These are phyloP conservation scores for Fonsecaea monophora DNA, from an alignment of 2,329 filamentous ascomycete genomes.

Conservation along the genomic window DNA sequence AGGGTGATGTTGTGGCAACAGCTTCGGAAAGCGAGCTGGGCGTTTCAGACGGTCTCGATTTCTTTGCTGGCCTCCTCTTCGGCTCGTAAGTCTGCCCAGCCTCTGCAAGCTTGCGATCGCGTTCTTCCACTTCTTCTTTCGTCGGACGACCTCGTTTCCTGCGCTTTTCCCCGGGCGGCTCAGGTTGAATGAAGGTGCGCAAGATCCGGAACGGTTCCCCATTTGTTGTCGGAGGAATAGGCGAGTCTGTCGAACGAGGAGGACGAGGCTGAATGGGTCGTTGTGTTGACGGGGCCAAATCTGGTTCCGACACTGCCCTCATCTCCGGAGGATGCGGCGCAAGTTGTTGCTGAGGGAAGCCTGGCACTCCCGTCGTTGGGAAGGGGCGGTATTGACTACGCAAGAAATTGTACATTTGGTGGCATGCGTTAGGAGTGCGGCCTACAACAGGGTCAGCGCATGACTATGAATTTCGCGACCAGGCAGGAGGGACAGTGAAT, in stretches of 20 bases:
- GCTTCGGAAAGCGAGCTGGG: slow-evolving; percentile 29
- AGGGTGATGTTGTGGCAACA: slow-evolving; percentile 27
- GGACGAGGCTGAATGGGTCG: slow-evolving; percentile 38
- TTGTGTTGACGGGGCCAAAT: slow-evolving; percentile 25
- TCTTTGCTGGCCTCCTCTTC: slow-evolving; percentile 39
- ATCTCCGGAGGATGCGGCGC: slow-evolving; percentile 20
- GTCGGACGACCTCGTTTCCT: slow-evolving; percentile 40
- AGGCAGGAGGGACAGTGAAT: background rate
- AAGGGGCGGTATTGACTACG: slow-evolving; percentile 23
- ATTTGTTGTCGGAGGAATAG: slow-evolving; percentile 35
- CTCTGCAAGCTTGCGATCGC: slow-evolving; percentile 36
- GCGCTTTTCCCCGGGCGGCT: slow-evolving; percentile 27
- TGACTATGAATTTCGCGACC: slow-evolving; percentile 1
- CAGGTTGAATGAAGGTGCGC: slow-evolving; percentile 28
- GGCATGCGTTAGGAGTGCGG: slow-evolving; percentile 37
- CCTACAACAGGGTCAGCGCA: slow-evolving; percentile 32
- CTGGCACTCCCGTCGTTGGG: slow-evolving; percentile 14
- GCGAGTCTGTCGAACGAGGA: slow-evolving; percentile 37
- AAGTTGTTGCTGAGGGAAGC: slow-evolving; percentile 22
- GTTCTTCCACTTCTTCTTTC: slow-evolving; percentile 41
- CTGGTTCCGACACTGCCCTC: slow-evolving; percentile 30
- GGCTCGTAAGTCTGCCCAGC: slow-evolving; percentile 39
- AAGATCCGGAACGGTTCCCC: slow-evolving; percentile 35
- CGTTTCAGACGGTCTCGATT: slow-evolving; percentile 36
- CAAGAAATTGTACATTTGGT: slow-evolving; percentile 33